phyloP scores from a whole-genome alignment of 2,329 filamentous ascomycete genomes.

The Incumbomyces lentus region DNA sequence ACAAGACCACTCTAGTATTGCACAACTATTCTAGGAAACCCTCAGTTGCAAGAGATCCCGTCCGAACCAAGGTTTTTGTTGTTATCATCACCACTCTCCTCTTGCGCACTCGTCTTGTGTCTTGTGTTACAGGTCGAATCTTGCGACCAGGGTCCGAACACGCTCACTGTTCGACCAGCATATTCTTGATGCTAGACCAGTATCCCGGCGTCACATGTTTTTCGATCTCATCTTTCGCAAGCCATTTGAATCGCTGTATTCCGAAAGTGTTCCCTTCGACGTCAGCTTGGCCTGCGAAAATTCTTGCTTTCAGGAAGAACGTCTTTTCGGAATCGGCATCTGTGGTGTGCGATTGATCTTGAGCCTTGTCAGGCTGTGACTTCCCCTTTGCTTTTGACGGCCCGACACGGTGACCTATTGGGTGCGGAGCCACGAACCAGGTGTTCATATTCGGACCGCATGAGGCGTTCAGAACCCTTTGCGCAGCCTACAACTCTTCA shows the following conservation, averaged over 20 bases:
- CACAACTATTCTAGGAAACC: too few relatives aligned
- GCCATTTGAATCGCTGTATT: conserved; percentile 78
- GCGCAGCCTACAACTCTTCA: conserved; percentile 54
- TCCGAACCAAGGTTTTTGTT: too few relatives aligned
- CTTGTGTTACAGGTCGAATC: too few relatives aligned
- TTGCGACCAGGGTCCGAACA: too few relatives aligned
- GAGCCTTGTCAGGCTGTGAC: conserved; percentile 8
- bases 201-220: conserved; percentile 57
- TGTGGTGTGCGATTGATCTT: conserved; percentile 1
- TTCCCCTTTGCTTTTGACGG: conserved; percentile 1
- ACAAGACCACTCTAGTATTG: too few relatives aligned
- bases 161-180: conserved; percentile 65
- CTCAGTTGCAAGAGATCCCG: too few relatives aligned
- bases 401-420: conserved; percentile 62
- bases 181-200: conserved; percentile 66
- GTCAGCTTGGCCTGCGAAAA: conserved; percentile 93
- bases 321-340: conserved; percentile 60
- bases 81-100: too few relatives aligned
- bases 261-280: conserved; percentile 55
- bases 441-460: conserved; percentile 97
- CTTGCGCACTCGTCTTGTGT: too few relatives aligned
- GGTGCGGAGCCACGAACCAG: conserved; percentile 87
- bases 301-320: conserved; percentile 93
- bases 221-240: conserved; percentile 78
- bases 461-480: conserved; percentile 63